phyloP scores from a whole-genome alignment of 768 basidiomycete species.

The Tulasnella sp. region DNA sequence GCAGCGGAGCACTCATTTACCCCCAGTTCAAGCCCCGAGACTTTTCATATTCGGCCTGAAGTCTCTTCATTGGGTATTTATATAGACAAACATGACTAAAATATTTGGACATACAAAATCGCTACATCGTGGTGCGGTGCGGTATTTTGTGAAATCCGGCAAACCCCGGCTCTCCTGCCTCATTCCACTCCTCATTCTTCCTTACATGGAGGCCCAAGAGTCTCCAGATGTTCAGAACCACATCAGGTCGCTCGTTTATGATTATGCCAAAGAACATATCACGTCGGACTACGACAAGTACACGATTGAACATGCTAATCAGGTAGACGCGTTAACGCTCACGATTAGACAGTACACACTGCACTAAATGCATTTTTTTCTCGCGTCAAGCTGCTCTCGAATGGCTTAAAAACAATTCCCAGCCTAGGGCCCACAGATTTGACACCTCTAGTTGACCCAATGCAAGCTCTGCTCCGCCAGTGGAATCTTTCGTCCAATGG shows the following conservation, averaged over 20 bases:
- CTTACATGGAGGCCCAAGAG: no score
- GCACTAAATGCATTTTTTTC: not conserved
- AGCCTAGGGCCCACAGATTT: not conserved
- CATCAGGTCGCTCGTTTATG: not conserved
- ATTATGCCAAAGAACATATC: not conserved
- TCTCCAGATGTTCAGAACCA: not conserved
- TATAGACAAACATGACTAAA: no score
- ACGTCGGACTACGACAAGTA: not conserved
- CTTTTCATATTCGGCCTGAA: no score
- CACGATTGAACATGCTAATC: slow-evolving; percentile 2
- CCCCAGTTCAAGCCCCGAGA: no score
- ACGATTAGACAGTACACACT: not conserved
- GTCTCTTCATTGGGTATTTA: no score
- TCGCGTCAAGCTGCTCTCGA: not conserved
- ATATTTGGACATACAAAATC: no score
- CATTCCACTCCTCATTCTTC: no score
- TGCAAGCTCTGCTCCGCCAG: not conserved
- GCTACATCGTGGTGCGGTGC: no score
- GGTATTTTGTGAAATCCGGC: no score
- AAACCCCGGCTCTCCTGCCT: no score
- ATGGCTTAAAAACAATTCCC: not conserved
- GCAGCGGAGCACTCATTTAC: no score
- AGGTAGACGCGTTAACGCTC: not conserved
- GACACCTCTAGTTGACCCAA: not conserved
- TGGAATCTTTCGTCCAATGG: not conserved